Evolutionary conservation across 768 basidiomycete genomes (phyloP), one percentile per base, ranked within the genome.

Genomic region (Pleurotus tuber-regium): DNA sequence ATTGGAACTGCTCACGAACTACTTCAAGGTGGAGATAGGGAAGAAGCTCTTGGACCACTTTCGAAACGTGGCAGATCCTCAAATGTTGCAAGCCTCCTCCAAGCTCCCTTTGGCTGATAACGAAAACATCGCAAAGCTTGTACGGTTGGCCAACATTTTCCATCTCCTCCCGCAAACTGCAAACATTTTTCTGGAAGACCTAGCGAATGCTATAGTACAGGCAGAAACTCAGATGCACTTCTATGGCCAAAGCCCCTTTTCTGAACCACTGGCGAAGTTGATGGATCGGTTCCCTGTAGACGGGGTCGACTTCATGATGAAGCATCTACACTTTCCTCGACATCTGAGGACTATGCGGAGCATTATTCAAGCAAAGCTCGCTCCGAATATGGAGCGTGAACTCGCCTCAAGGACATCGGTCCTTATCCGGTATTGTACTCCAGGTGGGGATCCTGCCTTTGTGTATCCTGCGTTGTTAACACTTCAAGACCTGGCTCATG

Each of bases 1-100:
- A 43, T 75, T 99, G 43, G 93, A 97, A 66, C 79, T 99, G 5
- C 71, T 99, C 50, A 97, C 94, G 31, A 98, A 98, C 66, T 98
- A 99, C 70, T 99, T 99, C 84, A 98, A 98, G 67, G 96, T 99
- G 14, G 97, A 99, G 72, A 98, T 99, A 54, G 97, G 97, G 0
- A 83, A 91, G 66, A 99, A 99, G 69, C 82, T 99, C 5, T 76
- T 99, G 18, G 97, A 98, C 61, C 97, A 99, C 65, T 98, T 96
- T 71, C 86, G 87, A 36, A 84, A 88, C 30, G 87, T 99, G 18
- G 91, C 96, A 21, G 93, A 96, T 61, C 87, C 92, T 11, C 85
- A 86, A 57, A 86, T 91, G 74, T 77, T 98, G 23, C 79, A 81
- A 52, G 83, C 82, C 41, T 88, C 94, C 0, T 84, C 92, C 0